These are phyloP conservation scores for Arthonia radiata DNA, from an alignment of 495 filamentous ascomycete species.

Conservation along the genomic window DNA sequence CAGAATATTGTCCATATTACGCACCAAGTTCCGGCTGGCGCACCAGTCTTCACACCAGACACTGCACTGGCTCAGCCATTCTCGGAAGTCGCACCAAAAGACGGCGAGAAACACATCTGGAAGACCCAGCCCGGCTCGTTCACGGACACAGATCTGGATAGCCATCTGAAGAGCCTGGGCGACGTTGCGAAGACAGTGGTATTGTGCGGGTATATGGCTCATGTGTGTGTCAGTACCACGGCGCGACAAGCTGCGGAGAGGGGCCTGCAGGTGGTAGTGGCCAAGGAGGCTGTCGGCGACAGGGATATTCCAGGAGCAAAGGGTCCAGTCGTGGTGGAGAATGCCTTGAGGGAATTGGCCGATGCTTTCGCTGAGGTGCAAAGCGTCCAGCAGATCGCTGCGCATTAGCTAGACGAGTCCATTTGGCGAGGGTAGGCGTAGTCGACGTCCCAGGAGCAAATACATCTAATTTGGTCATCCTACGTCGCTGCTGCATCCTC, in stretches of 20 bases:
- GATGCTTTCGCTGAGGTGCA: no score
- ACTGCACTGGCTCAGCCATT: slow-evolving; percentile 28
- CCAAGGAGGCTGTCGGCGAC: slow-evolving; percentile 31
- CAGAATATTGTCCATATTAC: slow-evolving; percentile 32
- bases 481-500: no score
- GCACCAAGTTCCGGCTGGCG: slow-evolving; percentile 27
- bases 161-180: slow-evolving; percentile 13
- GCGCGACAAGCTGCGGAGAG: slow-evolving; percentile 25
- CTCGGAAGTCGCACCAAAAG: slow-evolving; percentile 20
- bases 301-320: slow-evolving; percentile 26
- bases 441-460: no score
- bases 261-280: slow-evolving; percentile 32
- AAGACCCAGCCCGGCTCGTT: slow-evolving; percentile 24
- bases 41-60: slow-evolving; percentile 32
- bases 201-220: slow-evolving; percentile 27
- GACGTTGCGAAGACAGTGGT: slow-evolving; percentile 21
- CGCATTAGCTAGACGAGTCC: no score
- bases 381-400: no score
- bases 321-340: no score
- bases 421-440: no score
- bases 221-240: slow-evolving; percentile 37
- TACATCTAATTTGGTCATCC: no score
- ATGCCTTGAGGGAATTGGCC: no score
- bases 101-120: slow-evolving; percentile 18
- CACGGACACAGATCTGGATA: slow-evolving; percentile 20